Percentiles rank a stretch among this genome's conserved stretches.
Evolutionary conservation across 768 basidiomycete species (phyloP).

Genomic region (Termitomyces sp.): DNA sequence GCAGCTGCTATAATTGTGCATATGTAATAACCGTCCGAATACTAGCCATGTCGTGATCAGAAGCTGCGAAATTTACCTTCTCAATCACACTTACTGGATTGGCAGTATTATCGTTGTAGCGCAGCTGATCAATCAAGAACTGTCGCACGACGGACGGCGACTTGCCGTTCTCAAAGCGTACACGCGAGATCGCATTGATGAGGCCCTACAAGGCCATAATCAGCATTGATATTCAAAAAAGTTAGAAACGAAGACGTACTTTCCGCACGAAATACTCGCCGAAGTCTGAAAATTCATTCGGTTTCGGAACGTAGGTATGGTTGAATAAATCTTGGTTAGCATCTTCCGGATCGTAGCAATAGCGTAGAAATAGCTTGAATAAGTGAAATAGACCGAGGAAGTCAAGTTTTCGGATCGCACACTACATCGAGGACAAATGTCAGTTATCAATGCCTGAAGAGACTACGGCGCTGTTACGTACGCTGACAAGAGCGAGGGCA

Average conservation of each 20-base stretch:
- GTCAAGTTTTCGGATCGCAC: slow-evolving; percentile 77
- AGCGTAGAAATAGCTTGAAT: slow-evolving; percentile 89
- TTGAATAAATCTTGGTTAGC: slow-evolving; percentile 77
- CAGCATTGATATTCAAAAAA: slow-evolving; percentile 2
- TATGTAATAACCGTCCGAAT: slow-evolving; percentile 88
- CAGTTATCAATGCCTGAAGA: not conserved
- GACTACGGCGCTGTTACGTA: slow-evolving; percentile 33
- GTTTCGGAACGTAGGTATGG: slow-evolving; percentile 89
- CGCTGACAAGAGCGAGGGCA: slow-evolving; percentile 76
- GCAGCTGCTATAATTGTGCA: slow-evolving; percentile 82
- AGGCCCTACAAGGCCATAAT: slow-evolving; percentile 49
- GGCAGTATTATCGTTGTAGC: slow-evolving; percentile 92
- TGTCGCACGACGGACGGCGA: slow-evolving; percentile 82
- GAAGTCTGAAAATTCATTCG: slow-evolving; percentile 91
- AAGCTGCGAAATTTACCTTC: not conserved
- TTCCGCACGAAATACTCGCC: slow-evolving; percentile 94
- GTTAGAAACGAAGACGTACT: slow-evolving; percentile 39
- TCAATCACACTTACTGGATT: slow-evolving; percentile 60
- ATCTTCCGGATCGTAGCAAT: slow-evolving; percentile 89
- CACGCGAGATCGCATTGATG: slow-evolving; percentile 77
- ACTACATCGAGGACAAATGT: slow-evolving; percentile 42
- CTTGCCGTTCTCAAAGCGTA: slow-evolving; percentile 85
- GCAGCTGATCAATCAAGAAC: slow-evolving; percentile 89
- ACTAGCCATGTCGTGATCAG: slow-evolving; percentile 40
- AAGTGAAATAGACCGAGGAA: slow-evolving; percentile 93